Percentiles rank a stretch among this genome's conserved stretches.
Evolutionary conservation across 2,329 filamentous ascomycete species (phyloP).

Genomic region (Incumbomyces delicatus): DNA sequence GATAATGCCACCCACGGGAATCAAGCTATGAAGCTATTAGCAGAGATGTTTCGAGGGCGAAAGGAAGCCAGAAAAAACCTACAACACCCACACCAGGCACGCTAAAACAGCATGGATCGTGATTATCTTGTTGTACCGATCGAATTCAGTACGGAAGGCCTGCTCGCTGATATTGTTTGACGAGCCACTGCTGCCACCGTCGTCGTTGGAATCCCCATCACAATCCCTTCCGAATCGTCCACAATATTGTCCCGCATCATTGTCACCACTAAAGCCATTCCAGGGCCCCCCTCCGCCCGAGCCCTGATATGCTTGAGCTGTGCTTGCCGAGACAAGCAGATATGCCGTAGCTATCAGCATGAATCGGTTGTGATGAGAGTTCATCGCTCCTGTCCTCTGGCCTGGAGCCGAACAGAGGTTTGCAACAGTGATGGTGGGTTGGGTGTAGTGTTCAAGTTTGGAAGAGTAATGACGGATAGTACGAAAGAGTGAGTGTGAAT

Average conservation of each 20-base stretch:
- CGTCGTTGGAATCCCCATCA: not conserved
- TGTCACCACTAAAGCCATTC: not conserved
- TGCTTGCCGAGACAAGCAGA: not conserved
- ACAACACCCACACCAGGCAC: conserved; percentile 22
- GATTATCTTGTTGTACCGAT: conserved; percentile 11
- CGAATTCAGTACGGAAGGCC: conserved; percentile 7
- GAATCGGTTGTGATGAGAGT: not conserved
- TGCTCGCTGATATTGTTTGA: conserved; percentile 3
- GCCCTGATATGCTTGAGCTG: not conserved
- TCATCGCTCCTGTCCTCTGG: no score
- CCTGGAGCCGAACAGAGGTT: no score
- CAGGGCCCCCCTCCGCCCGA: not conserved
- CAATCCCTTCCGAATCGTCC: not conserved
- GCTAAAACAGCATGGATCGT: conserved; percentile 23
- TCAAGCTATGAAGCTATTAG: conserved; percentile 19
- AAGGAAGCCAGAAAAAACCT: conserved; percentile 12
- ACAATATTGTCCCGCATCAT: conserved; percentile 2
- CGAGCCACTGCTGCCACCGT: conserved; percentile 7
- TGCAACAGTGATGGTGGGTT: no score
- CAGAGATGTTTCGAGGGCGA: conserved; percentile 18
- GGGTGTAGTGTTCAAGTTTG: no score
- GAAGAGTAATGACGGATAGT: no score
- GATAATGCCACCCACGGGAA: conserved; percentile 12
- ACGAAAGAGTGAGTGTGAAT: no score
- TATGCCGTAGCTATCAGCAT: not conserved